Conservation (phyloP, 345 rosid genomes). For the Gossypium arboreum region DNA sequence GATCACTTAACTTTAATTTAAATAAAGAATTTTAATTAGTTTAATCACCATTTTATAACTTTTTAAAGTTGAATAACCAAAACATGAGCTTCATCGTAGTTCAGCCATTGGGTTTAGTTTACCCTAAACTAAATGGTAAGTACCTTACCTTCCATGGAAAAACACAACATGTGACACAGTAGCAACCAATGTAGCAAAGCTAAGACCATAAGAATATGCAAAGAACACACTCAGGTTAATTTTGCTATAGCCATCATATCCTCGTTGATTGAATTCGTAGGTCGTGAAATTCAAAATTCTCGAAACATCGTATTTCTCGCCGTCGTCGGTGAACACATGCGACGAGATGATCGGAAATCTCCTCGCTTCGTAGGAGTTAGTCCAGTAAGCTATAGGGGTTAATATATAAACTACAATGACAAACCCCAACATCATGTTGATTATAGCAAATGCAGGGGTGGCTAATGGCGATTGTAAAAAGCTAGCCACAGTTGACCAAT, state of each 20-base stretch:
- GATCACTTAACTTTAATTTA: too few species aligned
- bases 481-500: slow-evolving; percentile 38
- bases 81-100: too few species aligned
- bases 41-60: too few species aligned
- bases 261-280: slow-evolving; percentile 28
- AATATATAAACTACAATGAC: slow-evolving; percentile 22
- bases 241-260: slow-evolving; percentile 39
- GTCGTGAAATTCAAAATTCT: slow-evolving; percentile 26
- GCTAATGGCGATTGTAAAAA: slow-evolving; percentile 40
- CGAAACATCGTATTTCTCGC: slow-evolving; percentile 31
- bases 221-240: slow-evolving; percentile 35
- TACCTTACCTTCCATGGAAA: slow-evolving; percentile 39
- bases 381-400: slow-evolving; percentile 35
- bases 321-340: slow-evolving; percentile 25
- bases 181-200: slow-evolving; percentile 36
- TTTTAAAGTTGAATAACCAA: too few species aligned
- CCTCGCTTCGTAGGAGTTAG: slow-evolving; percentile 38
- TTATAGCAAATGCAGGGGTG: slow-evolving; percentile 33
- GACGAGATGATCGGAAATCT: slow-evolving; percentile 45
- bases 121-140: too few species aligned
- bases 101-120: too few species aligned
- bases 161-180: slow-evolving; percentile 32
- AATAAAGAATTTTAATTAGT: too few species aligned
- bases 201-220: slow-evolving; percentile 30
- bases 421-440: slow-evolving; percentile 28